Base-by-base conservation (phyloP, 2,329 filamentous ascomycete species). In the Trichophyton simii region DNA sequence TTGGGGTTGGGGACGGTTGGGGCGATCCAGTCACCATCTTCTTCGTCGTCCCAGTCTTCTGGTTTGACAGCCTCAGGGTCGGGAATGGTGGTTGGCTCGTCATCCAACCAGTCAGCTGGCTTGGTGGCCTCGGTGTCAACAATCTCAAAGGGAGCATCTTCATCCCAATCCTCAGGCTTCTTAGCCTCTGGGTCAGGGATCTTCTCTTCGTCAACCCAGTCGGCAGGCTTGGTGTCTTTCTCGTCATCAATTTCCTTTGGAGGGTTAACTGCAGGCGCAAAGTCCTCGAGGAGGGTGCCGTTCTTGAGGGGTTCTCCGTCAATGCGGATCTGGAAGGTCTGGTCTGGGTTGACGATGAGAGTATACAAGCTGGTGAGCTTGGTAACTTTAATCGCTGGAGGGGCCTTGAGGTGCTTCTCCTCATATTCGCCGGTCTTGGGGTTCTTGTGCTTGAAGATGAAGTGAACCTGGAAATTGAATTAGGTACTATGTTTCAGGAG, bases 401-500 rank as follows among this genome's bases (percentile, higher is more conserved):
- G 87, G 70, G 83, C 83, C 74, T 83, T 85, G 66, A 99, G 83
- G 79, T 99, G 94, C 87, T 99, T 99, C 88, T 99, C 94, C 84
- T 99, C 92, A 72, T 99, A 99, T 78, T 96, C 90, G 80, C 92
- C 92, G 55, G 91, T 96, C 88, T 96, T 96, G 74, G 94, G 94
- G 85, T 97, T 99, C 89, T 97, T 99, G 88, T 99, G 94, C 79
- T 95, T 94, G 86, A 99, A 95, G 77, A 99, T 99, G 81, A 99
- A 96, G 77, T 87, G 84, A 64, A 87, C 84, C 81, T 83, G 57
- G 72, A 66, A 36, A 59, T 55, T 31, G 61, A 66, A 61, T 50
- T 54, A 60, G 36, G 36, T 38, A 9, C 3, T 46, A 34, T 22
- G 25, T 22, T 52, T 22, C 8, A 9, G 25, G 22, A 6, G 18